These are phyloP conservation scores for Pelargonium citronellum DNA, from an alignment of 441 rosid species.

Conservation along the genomic window DNA sequence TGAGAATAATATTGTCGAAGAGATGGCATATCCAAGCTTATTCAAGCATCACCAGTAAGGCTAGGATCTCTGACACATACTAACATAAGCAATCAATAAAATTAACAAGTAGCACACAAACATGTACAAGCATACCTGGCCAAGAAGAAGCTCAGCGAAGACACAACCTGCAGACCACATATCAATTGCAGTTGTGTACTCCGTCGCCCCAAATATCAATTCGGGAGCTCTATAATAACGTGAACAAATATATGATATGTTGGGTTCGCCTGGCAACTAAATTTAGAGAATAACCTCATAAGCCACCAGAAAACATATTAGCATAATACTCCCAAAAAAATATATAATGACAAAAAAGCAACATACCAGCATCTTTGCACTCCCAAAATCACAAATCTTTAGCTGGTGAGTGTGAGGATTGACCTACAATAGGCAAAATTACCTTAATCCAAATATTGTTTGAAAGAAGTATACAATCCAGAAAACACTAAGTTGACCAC, in stretches of 20 bases:
- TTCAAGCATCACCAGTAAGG: too few species aligned
- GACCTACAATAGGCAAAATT: slow-evolving; percentile 37
- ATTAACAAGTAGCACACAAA: slow-evolving; percentile 1
- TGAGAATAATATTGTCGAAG: too few species aligned
- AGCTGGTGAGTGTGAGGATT: slow-evolving; percentile 96
- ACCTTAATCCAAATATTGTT: too few species aligned
- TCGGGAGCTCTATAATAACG: slow-evolving; percentile 99
- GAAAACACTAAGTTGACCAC: too few species aligned
- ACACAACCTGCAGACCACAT: slow-evolving; percentile 99
- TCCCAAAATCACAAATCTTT: slow-evolving; percentile 95
- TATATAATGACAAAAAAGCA: slow-evolving; percentile 7
- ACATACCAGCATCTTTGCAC: slow-evolving; percentile 94
- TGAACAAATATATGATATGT: slow-evolving; percentile 93
- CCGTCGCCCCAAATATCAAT: slow-evolving; percentile 95
- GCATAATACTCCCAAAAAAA: too few species aligned
- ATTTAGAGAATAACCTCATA: too few species aligned
- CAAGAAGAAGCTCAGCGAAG: slow-evolving; percentile 97
- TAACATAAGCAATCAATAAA: too few species aligned
- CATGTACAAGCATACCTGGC: slow-evolving; percentile 49
- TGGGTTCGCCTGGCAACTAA: slow-evolving; percentile 97
- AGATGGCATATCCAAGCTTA: too few species aligned
- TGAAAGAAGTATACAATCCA: too few species aligned
- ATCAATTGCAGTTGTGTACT: slow-evolving; percentile 96
- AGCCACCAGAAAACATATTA: too few species aligned
- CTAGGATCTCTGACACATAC: too few species aligned